Percentiles rank a stretch among this genome's conserved stretches.
Conservation (phyloP, 495 filamentous ascomycete genomes). For the Chaetomium cochliodes region DNA sequence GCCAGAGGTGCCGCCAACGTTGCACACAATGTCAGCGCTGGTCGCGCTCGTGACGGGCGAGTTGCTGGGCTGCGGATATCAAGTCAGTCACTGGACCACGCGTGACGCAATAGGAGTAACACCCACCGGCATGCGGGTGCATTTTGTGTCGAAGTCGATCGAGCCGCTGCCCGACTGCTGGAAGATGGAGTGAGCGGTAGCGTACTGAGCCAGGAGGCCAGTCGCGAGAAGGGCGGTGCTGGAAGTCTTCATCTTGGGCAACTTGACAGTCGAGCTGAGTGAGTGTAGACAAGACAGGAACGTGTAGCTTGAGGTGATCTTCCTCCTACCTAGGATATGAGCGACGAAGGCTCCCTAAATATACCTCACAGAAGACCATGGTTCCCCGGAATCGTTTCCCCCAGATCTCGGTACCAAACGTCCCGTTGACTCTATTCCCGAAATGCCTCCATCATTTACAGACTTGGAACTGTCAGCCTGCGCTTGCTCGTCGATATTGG, state of each 20-base stretch:
- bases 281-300: neutral
- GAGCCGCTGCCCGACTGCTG: constrained; percentile 36
- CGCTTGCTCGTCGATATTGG: constrained; percentile 15
- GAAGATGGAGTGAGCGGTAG: constrained; percentile 41
- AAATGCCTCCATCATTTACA: neutral
- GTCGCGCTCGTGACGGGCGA: constrained; percentile 43
- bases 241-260: constrained; percentile 23
- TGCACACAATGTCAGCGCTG: constrained; percentile 40
- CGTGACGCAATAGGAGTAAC: constrained; percentile 17
- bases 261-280: constrained; percentile 5
- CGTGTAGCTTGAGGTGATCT: neutral
- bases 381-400: neutral
- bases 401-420: constrained; percentile 2
- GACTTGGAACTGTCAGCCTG: neutral
- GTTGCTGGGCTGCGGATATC: constrained; percentile 37
- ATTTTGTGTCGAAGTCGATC: constrained; percentile 25
- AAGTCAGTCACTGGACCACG: neutral
- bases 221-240: constrained; percentile 19
- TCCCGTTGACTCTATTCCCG: neutral
- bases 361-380: neutral
- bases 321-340: neutral
- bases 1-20: constrained; percentile 39
- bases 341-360: neutral
- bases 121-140: constrained; percentile 33
- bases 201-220: constrained; percentile 22